These are phyloP conservation scores for Trametopsis cervina DNA, from an alignment of 768 basidiomycete genomes.

Conservation along the genomic window DNA sequence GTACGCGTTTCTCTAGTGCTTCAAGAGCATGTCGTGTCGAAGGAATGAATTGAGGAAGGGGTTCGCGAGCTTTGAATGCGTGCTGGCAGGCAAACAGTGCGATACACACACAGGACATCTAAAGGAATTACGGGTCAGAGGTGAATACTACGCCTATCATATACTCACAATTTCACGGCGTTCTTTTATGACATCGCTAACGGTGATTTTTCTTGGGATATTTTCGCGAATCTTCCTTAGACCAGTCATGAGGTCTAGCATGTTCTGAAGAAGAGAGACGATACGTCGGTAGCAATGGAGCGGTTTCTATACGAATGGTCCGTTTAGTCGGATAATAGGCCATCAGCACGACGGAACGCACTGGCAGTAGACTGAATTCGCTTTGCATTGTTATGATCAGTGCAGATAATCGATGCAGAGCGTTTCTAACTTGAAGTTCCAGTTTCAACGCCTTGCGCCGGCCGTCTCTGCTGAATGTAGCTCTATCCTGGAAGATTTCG, in stretches of 20 bases:
- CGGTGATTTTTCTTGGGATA: constrained; percentile 37
- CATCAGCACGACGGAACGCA: constrained; percentile 8
- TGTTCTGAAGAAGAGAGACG: constrained; percentile 30
- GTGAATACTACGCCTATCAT: background rate
- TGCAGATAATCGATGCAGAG: constrained; percentile 30
- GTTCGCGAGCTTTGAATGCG: constrained; percentile 38
- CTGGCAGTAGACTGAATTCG: constrained; percentile 42
- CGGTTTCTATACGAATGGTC: constrained; percentile 32
- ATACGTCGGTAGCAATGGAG: constrained; percentile 35
- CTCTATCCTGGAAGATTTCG: constrained; percentile 27
- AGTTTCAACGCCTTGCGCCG: constrained; percentile 31
- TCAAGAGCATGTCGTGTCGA: constrained; percentile 35
- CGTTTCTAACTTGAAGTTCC: constrained; percentile 36
- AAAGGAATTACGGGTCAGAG: constrained; percentile 1
- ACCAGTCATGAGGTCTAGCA: constrained; percentile 37
- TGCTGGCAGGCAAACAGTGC: constrained; percentile 43
- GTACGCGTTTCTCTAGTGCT: constrained; percentile 28
- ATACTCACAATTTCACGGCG: constrained; percentile 35
- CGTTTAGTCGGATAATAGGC: background rate
- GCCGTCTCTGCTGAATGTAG: constrained; percentile 20
- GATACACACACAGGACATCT: constrained; percentile 41
- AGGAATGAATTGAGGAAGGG: constrained; percentile 44
- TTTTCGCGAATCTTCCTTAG: constrained; percentile 41
- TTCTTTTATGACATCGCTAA: constrained; percentile 31
- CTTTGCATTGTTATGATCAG: constrained; percentile 37